Conservation (phyloP, 331 rosid species). For the Malus hybrid region DNA sequence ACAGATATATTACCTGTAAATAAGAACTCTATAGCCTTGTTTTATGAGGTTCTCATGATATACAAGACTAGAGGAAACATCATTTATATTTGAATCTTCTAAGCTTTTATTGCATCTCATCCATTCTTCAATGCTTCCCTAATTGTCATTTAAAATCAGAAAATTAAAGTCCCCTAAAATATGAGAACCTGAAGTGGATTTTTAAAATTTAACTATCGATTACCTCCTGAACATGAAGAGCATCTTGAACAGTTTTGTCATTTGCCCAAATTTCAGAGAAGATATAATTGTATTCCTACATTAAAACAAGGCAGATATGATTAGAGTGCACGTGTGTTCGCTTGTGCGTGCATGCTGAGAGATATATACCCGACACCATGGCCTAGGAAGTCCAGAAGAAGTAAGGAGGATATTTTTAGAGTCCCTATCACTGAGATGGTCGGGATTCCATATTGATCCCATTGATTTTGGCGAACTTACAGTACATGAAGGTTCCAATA, state of each 20-base stretch:
- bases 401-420: not conserved
- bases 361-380: constrained; percentile 11
- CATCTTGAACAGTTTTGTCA: constrained; percentile 7
- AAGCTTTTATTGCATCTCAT: constrained; percentile 7
- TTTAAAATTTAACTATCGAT: not conserved
- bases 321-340: not conserved
- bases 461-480: not conserved
- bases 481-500: not conserved
- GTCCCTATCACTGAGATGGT: not conserved
- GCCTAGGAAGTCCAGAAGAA: not conserved
- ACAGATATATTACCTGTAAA: constrained; percentile 10
- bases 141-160: not conserved
- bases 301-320: not conserved
- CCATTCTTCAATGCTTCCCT: constrained; percentile 14
- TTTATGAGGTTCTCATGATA: constrained; percentile 10
- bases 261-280: constrained; percentile 5
- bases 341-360: not conserved
- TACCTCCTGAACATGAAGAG: constrained; percentile 12
- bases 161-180: not conserved
- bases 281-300: not conserved
- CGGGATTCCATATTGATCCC: not conserved
- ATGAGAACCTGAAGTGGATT: not conserved
- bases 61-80: not conserved
- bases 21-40: constrained; percentile 3
- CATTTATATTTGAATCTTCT: not conserved